Conservation (phyloP, 306 rosid species). For the Prunus davidiana region DNA sequence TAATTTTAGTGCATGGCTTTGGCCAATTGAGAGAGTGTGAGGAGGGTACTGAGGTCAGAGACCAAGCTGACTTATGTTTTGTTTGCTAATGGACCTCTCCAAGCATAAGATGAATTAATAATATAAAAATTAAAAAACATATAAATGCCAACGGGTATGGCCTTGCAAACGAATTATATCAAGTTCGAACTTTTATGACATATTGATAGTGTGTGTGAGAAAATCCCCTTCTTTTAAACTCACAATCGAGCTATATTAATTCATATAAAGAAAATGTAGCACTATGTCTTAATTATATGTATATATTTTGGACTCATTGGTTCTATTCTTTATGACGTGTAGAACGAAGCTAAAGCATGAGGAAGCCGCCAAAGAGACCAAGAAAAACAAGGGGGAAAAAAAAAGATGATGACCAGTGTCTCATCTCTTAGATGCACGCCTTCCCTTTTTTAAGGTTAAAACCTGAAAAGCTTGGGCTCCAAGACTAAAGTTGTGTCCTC, state of each 20-base stretch:
- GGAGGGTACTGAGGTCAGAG: neutral
- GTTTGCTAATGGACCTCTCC: neutral
- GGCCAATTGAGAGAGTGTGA: neutral
- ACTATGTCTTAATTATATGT: neutral
- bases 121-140: too few species aligned
- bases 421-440: slow-evolving; percentile 52
- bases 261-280: too few species aligned
- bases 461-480: slow-evolving; percentile 27
- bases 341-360: slow-evolving; percentile 4
- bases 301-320: neutral
- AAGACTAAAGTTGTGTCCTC: slow-evolving; percentile 21
- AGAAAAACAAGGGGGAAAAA: slow-evolving; percentile 15
- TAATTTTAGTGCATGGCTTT: neutral
- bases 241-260: neutral
- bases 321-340: neutral
- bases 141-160: too few species aligned
- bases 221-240: neutral
- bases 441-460: slow-evolving; percentile 9
- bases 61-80: neutral
- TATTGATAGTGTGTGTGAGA: too few species aligned
- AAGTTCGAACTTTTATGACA: too few species aligned
- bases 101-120: neutral
- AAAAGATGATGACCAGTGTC: slow-evolving; percentile 38
- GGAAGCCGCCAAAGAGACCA: slow-evolving; percentile 47
- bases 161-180: too few species aligned